Base-by-base conservation (phyloP, 192 early-diverging fungal genomes). In the Podila epigama region DNA sequence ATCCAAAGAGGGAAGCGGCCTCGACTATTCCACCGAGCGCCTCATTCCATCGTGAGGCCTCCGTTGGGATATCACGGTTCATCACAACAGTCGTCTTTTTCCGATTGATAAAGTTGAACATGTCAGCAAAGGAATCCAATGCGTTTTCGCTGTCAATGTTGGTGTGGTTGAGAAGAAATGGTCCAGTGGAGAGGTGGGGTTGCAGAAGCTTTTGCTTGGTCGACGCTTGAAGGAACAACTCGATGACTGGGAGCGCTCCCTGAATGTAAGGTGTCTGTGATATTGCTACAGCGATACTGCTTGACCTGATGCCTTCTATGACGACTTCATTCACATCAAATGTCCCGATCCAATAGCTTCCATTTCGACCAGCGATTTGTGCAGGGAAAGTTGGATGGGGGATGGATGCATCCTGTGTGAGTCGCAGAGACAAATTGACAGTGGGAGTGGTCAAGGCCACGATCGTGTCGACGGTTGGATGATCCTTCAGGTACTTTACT, bases 191-290 rank as follows among this genome's bases (percentile, higher is more conserved):
- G 20, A 68, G 44, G 13, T 37, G 35, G 29, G 51, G 22, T 40
- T 64, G 25, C 3, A 28, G 1, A 9, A 77, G 18, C 13, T 48
- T 64, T 39, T 77, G 60, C 31, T 41, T 63, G 18, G 66, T 60
- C 2, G 73, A 52, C 44, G 57, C 31, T 51, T 68, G 60, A 16
- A 77, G 55, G 25, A 59, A 77, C 3, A 77, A 44, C 4, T 77
- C 65, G 10, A 77, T 29, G 13, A 77, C 61, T 20, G 73, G 66
- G 8, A 77, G 9, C 10, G 51, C 66, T 28, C 73, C 73, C 37
- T 77, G 73, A 28, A 77, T 53, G 16, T 77, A 77, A 2, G 65
- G 73, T 9, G 73, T 37, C 40, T 77, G 73, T 3, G 73, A 57
- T 29, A 68, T 59, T 12, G 73, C 60, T 0, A 35, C 40, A 3